Evolutionary conservation across 352 stramenopile genomes (phyloP).

Genomic region (Globisporangium mamillatum): DNA sequence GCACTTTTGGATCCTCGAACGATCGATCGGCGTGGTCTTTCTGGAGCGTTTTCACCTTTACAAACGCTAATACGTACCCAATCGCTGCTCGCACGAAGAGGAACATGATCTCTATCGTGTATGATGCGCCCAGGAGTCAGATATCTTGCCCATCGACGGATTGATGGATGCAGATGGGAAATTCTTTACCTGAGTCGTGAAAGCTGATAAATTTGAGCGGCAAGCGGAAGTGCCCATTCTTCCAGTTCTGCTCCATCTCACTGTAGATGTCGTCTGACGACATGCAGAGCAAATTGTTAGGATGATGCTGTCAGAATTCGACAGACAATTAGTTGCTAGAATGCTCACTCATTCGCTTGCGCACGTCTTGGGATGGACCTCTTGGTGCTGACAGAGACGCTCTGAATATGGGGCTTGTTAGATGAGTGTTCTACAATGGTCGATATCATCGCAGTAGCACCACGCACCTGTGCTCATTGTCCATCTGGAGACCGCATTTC

Average conservation of each 20-base stretch:
- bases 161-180: not conserved
- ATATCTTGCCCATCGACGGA: not conserved
- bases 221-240: slow-evolving; percentile 45
- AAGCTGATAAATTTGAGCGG: slow-evolving; percentile 71
- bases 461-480: slow-evolving; percentile 9
- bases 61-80: slow-evolving; percentile 59
- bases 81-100: slow-evolving; percentile 64
- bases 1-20: slow-evolving; percentile 25
- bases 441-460: too few relatives aligned
- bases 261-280: slow-evolving; percentile 56
- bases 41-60: slow-evolving; percentile 54
- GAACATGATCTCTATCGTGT: slow-evolving; percentile 63
- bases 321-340: not conserved
- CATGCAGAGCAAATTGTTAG: not conserved
- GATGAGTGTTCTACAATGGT: not conserved
- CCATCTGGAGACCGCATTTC: not conserved
- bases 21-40: slow-evolving; percentile 30
- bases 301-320: not conserved
- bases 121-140: not conserved
- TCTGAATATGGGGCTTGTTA: not conserved
- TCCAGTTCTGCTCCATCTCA: slow-evolving; percentile 59
- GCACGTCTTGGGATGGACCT: slow-evolving; percentile 33
- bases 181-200: slow-evolving; percentile 40
- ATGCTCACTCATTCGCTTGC: slow-evolving; percentile 42
- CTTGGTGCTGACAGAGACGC: slow-evolving; percentile 3